phyloP scores from a whole-genome alignment of 108 stramenopile genomes.

The Cafeteria roenbergensis region DNA sequence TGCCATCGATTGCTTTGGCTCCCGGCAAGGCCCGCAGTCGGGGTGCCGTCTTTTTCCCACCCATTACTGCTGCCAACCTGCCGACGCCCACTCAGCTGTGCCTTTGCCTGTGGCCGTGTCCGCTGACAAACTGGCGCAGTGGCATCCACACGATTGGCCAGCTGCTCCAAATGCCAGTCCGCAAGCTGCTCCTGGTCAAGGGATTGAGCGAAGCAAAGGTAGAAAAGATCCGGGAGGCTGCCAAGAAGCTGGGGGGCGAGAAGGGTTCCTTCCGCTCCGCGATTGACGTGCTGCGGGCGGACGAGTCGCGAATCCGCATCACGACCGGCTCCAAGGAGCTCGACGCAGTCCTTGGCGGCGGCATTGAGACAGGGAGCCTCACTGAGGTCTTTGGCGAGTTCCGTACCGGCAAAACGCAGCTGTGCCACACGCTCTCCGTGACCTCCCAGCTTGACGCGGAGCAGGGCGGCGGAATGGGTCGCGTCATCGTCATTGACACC shows the following conservation, averaged over 20 bases:
- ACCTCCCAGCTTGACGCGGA: constrained; percentile 42
- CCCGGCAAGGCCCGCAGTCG: no score
- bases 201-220: constrained; percentile 45
- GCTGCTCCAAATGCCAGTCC: background rate
- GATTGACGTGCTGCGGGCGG: background rate
- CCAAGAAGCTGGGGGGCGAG: constrained; percentile 27
- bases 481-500: constrained; percentile 98
- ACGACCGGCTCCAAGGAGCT: constrained; percentile 38
- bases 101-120: no score
- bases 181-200: constrained; percentile 25
- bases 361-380: constrained; percentile 40
- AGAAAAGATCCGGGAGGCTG: constrained; percentile 32
- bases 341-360: constrained; percentile 45
- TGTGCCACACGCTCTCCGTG: constrained; percentile 39
- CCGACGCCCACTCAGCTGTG: no score
- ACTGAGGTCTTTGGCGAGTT: constrained; percentile 53
- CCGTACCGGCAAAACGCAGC: constrained; percentile 50
- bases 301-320: constrained; percentile 14
- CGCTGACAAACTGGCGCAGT: background rate
- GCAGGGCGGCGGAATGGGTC: constrained; percentile 29
- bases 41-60: no score
- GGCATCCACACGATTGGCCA: background rate
- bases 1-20: no score
- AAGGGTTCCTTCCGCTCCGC: constrained; percentile 24
- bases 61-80: no score